Evolutionary conservation across 257 asterid species (phyloP).

Genomic region (Cinchona pubescens): DNA sequence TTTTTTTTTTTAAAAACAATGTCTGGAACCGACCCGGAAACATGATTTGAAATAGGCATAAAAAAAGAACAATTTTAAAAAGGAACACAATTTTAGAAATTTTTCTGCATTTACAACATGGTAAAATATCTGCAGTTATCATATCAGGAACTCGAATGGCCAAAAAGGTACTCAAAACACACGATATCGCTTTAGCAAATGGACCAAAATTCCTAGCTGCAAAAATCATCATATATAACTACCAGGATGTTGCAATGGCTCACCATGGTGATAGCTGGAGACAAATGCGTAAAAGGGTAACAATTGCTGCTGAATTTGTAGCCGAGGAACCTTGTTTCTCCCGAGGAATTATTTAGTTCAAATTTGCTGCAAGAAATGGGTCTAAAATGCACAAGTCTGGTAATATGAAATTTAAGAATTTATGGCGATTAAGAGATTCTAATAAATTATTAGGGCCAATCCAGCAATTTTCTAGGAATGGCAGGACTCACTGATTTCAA

Average conservation of each 20-base stretch:
- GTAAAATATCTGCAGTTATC: constrained; percentile 11
- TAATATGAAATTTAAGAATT: background rate
- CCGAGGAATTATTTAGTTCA: background rate
- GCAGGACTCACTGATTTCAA: background rate
- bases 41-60: too few species aligned
- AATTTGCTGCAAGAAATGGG: background rate
- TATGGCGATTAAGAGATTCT: background rate
- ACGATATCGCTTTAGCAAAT: constrained; percentile 21
- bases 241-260: constrained; percentile 16
- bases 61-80: too few species aligned
- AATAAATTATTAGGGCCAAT: background rate
- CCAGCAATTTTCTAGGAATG: background rate
- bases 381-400: background rate
- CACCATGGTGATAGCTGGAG: constrained; percentile 30
- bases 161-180: constrained; percentile 23
- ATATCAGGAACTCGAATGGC: constrained; percentile 19
- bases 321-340: too few species aligned
- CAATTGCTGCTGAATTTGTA: too few species aligned
- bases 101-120: too few species aligned
- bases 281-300: constrained; percentile 11
- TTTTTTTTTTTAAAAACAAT: too few species aligned
- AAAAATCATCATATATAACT: constrained; percentile 15
- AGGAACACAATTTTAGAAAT: too few species aligned
- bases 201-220: constrained; percentile 14
- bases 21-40: too few species aligned